Conservation (phyloP, 306 rosid genomes). For the Cucurbita ficifolia region DNA sequence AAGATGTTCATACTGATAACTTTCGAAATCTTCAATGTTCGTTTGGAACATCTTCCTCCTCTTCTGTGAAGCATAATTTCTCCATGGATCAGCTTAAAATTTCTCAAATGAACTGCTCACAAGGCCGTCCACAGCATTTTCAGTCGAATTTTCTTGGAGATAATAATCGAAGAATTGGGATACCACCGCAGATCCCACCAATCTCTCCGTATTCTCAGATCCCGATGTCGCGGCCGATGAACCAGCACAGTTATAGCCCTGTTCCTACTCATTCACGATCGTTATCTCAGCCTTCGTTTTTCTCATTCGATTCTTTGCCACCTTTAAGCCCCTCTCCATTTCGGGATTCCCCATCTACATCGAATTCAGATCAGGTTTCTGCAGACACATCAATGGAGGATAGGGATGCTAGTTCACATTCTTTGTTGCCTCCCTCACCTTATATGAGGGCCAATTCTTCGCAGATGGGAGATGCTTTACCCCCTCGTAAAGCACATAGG, state of each 20-base stretch:
- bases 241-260: constrained; percentile 31
- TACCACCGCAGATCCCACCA: constrained; percentile 84
- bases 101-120: constrained; percentile 43
- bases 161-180: constrained; percentile 35
- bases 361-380: constrained; percentile 36
- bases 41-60: constrained; percentile 47
- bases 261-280: constrained; percentile 73
- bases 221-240: constrained; percentile 44
- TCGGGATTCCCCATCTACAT: constrained; percentile 52
- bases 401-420: constrained; percentile 49
- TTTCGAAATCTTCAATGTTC: constrained; percentile 63
- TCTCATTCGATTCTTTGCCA: constrained; percentile 67
- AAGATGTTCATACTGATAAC: constrained; percentile 40
- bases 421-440: constrained; percentile 53
- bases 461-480: constrained; percentile 33
- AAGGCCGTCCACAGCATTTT: constrained; percentile 48
- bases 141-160: constrained; percentile 30
- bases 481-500: constrained; percentile 76
- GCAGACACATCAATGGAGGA: constrained; percentile 81
- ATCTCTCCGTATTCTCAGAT: constrained; percentile 88
- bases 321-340: constrained; percentile 70
- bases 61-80: constrained; percentile 34
- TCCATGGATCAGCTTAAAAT: constrained; percentile 53
- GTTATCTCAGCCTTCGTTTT: constrained; percentile 67
- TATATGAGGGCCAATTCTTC: constrained; percentile 26